Evolutionary conservation across 495 filamentous ascomycete genomes (phyloP).

Genomic region (Collariella sp.): DNA sequence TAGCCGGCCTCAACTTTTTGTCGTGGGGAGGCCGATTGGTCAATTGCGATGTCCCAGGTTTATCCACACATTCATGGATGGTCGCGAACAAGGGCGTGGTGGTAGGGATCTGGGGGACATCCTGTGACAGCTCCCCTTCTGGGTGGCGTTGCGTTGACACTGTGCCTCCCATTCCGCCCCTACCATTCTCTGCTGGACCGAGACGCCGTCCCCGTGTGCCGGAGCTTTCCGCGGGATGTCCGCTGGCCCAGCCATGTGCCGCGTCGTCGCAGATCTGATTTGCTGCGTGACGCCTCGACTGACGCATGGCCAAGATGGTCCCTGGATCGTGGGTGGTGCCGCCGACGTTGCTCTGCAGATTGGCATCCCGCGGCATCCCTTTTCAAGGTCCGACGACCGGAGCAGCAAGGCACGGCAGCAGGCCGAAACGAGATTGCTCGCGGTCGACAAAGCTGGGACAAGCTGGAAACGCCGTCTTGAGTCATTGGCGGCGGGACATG

Average conservation of each 20-base stretch:
- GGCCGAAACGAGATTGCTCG: not conserved
- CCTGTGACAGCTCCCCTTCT: not conserved
- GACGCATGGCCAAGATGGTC: no score
- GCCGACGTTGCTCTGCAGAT: not conserved
- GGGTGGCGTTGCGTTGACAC: not conserved
- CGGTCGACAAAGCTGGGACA: no score
- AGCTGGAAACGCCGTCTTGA: not conserved
- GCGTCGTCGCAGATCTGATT: no score
- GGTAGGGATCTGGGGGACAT: not conserved
- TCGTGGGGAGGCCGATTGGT: slow-evolving; percentile 1
- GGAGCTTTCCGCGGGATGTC: slow-evolving; percentile 3
- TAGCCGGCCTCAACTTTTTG: not conserved
- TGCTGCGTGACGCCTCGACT: no score
- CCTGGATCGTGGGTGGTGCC: not conserved
- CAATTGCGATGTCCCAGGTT: not conserved
- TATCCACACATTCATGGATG: not conserved
- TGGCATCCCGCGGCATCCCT: not conserved
- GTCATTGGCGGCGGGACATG: slow-evolving; percentile 1
- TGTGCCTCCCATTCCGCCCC: not conserved
- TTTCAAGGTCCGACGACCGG: not conserved
- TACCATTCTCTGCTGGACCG: not conserved
- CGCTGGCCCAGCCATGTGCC: not conserved
- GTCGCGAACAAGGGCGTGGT: not conserved
- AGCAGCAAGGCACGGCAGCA: not conserved
- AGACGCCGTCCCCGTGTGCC: not conserved